Conservation (phyloP, 2,329 filamentous ascomycete genomes). For the Fusarium veterinarium region DNA sequence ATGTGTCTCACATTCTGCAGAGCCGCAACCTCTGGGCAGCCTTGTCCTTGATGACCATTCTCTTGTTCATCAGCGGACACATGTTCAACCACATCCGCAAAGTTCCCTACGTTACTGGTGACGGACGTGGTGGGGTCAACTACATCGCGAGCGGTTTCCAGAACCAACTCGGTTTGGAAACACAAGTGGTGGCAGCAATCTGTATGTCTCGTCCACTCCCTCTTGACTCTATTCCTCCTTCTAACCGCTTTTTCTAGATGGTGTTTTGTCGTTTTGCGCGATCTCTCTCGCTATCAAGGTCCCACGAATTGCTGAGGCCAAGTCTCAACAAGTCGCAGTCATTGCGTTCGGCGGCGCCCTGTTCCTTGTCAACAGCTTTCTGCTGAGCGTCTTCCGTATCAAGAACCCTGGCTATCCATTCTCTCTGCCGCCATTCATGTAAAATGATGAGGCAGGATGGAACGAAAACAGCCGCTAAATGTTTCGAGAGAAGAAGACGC, state of each 20-base stretch:
- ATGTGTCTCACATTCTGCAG: slow-evolving; percentile 82
- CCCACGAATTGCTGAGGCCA: slow-evolving; percentile 83
- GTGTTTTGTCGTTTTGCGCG: slow-evolving; percentile 85
- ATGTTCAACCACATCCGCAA: slow-evolving; percentile 99
- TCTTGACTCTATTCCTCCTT: background rate
- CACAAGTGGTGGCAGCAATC: slow-evolving; percentile 91
- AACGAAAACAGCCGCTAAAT: background rate
- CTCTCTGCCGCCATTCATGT: slow-evolving; percentile 88
- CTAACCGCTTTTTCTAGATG: slow-evolving; percentile 53
- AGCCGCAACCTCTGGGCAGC: slow-evolving; percentile 96
- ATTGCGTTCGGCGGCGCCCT: slow-evolving; percentile 82
- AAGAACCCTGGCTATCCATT: slow-evolving; percentile 98
- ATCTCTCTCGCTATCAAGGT: slow-evolving; percentile 94
- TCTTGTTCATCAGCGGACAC: slow-evolving; percentile 94
- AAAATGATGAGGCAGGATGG: slow-evolving; percentile 32
- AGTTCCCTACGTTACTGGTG: slow-evolving; percentile 88
- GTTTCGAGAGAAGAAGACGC: background rate
- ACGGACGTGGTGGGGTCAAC: slow-evolving; percentile 85
- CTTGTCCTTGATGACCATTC: slow-evolving; percentile 85
- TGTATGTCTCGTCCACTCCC: slow-evolving; percentile 69
- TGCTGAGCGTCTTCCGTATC: slow-evolving; percentile 90
- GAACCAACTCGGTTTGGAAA: slow-evolving; percentile 93
- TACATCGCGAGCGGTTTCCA: slow-evolving; percentile 95
- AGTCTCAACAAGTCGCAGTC: slow-evolving; percentile 83
- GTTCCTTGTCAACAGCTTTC: slow-evolving; percentile 89